Evolutionary conservation across 805 yeast species (phyloP).

Genomic region (Komagataella mondaviorum): DNA sequence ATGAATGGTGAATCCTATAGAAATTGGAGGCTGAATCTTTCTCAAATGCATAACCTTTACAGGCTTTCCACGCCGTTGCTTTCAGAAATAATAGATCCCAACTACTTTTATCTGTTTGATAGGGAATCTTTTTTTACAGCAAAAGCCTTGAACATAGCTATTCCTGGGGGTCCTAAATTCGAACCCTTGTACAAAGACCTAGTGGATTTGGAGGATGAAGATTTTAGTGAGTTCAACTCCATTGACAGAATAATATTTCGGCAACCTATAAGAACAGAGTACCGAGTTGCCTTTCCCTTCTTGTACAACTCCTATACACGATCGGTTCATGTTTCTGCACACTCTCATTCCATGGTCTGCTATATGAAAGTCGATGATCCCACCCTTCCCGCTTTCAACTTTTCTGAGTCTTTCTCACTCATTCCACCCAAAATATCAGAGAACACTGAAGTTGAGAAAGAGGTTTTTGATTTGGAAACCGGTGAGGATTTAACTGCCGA

Average conservation of each 20-base stretch:
- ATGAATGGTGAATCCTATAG: conserved; percentile 73
- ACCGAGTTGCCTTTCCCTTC: conserved; percentile 76
- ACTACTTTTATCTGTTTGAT: conserved; percentile 62
- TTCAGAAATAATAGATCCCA: conserved; percentile 42
- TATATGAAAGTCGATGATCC: conserved; percentile 32
- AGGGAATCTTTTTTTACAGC: conserved; percentile 77
- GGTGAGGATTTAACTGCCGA: conserved; percentile 22
- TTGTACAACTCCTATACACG: conserved; percentile 69
- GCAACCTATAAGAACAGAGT: conserved; percentile 65
- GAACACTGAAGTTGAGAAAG: conserved; percentile 8
- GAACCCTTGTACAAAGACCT: conserved; percentile 66
- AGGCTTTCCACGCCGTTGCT: conserved; percentile 60
- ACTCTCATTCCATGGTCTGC: conserved; percentile 49
- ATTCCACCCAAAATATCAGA: conserved; percentile 20
- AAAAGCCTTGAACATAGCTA: conserved; percentile 72
- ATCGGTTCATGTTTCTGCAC: conserved; percentile 47
- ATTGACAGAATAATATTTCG: conserved; percentile 81
- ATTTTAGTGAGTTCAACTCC: conserved; percentile 81
- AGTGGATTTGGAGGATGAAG: conserved; percentile 49
- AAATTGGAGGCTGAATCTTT: conserved; percentile 51
- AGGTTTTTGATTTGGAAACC: conserved; percentile 10
- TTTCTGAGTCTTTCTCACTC: conserved; percentile 42
- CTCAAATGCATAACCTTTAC: conserved; percentile 52
- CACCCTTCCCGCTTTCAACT: conserved; percentile 41
- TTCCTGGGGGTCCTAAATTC: conserved; percentile 95